phyloP scores from a whole-genome alignment of 805 yeast species.

The Ogataea henricii region DNA sequence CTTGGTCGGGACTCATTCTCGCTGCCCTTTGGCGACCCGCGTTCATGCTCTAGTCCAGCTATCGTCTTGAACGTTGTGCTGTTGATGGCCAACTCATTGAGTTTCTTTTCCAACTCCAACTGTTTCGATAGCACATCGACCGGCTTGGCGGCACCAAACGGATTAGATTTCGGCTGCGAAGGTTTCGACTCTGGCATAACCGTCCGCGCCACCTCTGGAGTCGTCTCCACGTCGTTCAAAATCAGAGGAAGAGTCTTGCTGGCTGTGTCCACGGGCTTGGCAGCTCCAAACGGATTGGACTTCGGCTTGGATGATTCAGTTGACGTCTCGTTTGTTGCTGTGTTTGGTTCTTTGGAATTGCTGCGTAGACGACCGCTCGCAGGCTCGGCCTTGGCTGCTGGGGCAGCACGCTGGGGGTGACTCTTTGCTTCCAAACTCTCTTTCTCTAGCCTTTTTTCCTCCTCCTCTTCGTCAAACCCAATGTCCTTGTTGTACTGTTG shows the following conservation, averaged over 20 bases:
- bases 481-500: conserved; percentile 29
- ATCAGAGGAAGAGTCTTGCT: conserved; percentile 17
- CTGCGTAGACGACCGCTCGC: background rate
- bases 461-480: conserved; percentile 31
- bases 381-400: background rate
- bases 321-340: conserved; percentile 1
- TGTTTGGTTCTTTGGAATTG: background rate
- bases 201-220: conserved; percentile 24
- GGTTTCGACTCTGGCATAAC: conserved; percentile 6
- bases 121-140: conserved; percentile 72
- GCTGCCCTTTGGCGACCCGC: conserved; percentile 9
- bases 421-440: conserved; percentile 4
- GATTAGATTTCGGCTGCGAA: conserved; percentile 51
- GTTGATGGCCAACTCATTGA: conserved; percentile 45
- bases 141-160: conserved; percentile 85
- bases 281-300: conserved; percentile 75
- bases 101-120: conserved; percentile 58
- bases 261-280: conserved; percentile 60
- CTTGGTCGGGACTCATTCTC: conserved; percentile 4
- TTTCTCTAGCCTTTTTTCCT: conserved; percentile 23
- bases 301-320: conserved; percentile 37
- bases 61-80: conserved; percentile 42
- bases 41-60: conserved; percentile 27
- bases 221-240: background rate
- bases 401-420: conserved; percentile 2